Evolutionary conservation across 2,329 filamentous ascomycete genomes (phyloP), one percentile per base, ranked within the genome.

Genomic region (Stachybotrys echinatus): DNA sequence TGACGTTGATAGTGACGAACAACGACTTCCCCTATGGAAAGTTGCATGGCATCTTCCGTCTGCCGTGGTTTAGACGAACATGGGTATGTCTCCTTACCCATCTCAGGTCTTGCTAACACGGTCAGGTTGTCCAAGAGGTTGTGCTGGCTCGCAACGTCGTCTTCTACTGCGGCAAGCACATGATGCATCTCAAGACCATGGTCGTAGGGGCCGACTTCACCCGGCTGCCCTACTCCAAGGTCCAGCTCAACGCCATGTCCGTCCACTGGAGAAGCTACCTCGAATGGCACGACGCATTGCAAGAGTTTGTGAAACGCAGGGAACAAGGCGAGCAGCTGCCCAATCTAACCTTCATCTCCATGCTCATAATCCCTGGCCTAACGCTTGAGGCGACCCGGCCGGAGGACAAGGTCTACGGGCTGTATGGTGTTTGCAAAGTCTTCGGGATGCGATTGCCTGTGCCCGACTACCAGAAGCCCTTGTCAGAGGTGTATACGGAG

Each of bases 101-200:
- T 21, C 23, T 12, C 19, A 2, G 12, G 10, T 12, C 14, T 5
- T 5, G 8, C 44, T 46, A 46, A 46, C 23, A 10, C 17, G 10
- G 34, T n/a, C 23, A 46, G 44, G 44, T 46, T 18, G 19, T 46
- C 27, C 44, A 46, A 46, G 44, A 46, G 19, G 44, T 46, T 6
- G 44, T 23, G 2, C n/a, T 46, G 18, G 44, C 23, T 8, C 23
- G 23, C 10, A 46, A 37, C 10, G 44, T 46, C 27, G 19, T 46
- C 14, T 46, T 46, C 14, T 46, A 46, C 27, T 46, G 44, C 19
- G 44, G 44, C 23, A 46, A 34, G 20, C 20, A 46, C 44, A 6
- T 46, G 17, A 17, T 46, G 6, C 23, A 34, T 18, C 23, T 46
- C 17, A 37, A 46, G 12, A 46, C 23, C 19, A 37, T 46, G 12